Evolutionary conservation across 2,329 filamentous ascomycete species (phyloP).

Genomic region (Xylogone sp.): DNA sequence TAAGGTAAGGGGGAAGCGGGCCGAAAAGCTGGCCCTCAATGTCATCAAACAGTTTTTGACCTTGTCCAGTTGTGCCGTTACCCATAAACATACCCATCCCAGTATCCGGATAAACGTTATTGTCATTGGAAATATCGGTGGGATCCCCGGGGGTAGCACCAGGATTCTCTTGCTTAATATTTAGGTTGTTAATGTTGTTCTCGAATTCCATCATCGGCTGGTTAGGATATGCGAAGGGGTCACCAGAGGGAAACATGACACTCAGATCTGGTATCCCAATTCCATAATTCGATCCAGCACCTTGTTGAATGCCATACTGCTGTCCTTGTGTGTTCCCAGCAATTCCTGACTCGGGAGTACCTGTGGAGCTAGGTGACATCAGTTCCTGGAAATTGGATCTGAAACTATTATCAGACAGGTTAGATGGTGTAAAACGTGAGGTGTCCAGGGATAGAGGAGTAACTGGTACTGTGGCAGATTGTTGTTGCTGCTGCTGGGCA

Average conservation of each 20-base stretch:
- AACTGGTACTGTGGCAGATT: not conserved
- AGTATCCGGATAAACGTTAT: slow-evolving; percentile 14
- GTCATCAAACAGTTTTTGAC: slow-evolving; percentile 42
- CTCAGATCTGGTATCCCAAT: slow-evolving; percentile 60
- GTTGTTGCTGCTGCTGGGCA: not conserved
- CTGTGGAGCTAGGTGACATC: slow-evolving; percentile 18
- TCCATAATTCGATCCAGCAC: slow-evolving; percentile 27
- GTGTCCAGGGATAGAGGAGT: slow-evolving; percentile 21
- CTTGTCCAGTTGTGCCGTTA: slow-evolving; percentile 15
- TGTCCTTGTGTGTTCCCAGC: slow-evolving; percentile 13
- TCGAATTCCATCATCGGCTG: slow-evolving; percentile 65
- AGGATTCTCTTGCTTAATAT: slow-evolving; percentile 25
- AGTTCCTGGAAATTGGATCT: slow-evolving; percentile 23
- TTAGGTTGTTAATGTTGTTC: slow-evolving; percentile 12
- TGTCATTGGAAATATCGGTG: slow-evolving; percentile 28
- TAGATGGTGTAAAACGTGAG: slow-evolving; percentile 17
- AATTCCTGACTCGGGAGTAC: slow-evolving; percentile 20
- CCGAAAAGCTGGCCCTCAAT: slow-evolving; percentile 72
- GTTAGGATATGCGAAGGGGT: slow-evolving; percentile 77
- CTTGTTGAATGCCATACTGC: slow-evolving; percentile 21
- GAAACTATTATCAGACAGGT: slow-evolving; percentile 21
- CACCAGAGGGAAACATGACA: slow-evolving; percentile 72
- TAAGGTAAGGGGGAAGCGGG: slow-evolving; percentile 66
- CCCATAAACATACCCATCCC: slow-evolving; percentile 22
- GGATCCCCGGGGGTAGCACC: slow-evolving; percentile 4